phyloP scores from a whole-genome alignment of 75 land plant species.

The Isoetes taiwanensis region DNA sequence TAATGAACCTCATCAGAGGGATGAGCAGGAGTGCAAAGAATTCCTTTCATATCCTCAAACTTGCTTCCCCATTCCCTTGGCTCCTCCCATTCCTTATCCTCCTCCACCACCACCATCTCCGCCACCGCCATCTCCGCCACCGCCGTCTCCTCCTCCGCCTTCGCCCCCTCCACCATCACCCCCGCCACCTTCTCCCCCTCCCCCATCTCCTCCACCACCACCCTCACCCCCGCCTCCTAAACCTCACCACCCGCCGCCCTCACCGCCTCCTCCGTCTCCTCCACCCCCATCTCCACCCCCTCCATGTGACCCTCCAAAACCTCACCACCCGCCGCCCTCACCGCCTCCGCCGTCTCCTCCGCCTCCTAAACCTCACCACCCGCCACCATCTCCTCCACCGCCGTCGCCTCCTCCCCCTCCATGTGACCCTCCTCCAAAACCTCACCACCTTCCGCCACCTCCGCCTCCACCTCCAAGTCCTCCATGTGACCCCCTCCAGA shows the following conservation, averaged over 20 bases:
- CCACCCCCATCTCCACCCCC: not conserved
- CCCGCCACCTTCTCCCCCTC: conserved; percentile 1
- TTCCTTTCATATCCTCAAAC: conserved; percentile 12
- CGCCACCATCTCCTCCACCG: conserved; percentile 3
- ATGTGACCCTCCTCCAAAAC: no score
- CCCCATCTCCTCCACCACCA: conserved; percentile 12
- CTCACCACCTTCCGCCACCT: no score
- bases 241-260: conserved; percentile 8
- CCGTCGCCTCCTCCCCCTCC: no score
- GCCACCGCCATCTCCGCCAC: conserved; percentile 28
- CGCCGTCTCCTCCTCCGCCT: conserved; percentile 14
- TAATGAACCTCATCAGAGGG: not conserved
- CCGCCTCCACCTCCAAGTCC: conserved; percentile 9
- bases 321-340: conserved; percentile 3
- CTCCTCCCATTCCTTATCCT: conserved; percentile 14
- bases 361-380: not conserved
- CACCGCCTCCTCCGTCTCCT: conserved; percentile 7
- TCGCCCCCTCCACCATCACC: conserved; percentile 14
- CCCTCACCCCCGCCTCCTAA: conserved; percentile 5
- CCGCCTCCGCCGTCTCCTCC: not conserved
- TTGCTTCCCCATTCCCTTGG: conserved; percentile 9
- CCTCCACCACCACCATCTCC: conserved; percentile 22
- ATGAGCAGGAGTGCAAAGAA: conserved; percentile 8
- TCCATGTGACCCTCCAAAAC: no score
- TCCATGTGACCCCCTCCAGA: no score